These are phyloP conservation scores for Haplographium delicatum DNA, from an alignment of 495 filamentous ascomycete species.

Conservation along the genomic window DNA sequence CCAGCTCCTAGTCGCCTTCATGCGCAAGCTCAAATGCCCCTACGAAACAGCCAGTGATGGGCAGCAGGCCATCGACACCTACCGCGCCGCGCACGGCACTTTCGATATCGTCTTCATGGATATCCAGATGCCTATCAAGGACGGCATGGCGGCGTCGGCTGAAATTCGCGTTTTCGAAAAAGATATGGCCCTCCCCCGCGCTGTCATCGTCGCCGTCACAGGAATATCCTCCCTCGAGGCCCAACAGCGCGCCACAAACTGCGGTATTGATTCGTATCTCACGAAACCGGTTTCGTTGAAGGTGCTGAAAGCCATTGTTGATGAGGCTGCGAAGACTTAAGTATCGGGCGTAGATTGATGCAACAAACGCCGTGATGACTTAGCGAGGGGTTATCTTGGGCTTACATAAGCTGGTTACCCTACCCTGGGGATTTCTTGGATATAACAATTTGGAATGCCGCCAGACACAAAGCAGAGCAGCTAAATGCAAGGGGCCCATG, in stretches of 20 bases:
- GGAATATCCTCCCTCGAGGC: constrained; percentile 55
- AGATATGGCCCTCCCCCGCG: constrained; percentile 24
- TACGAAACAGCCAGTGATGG: constrained; percentile 35
- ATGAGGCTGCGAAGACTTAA: neutral
- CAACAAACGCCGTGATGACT: neutral
- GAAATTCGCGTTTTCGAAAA: constrained; percentile 48
- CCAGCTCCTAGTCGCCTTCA: constrained; percentile 13
- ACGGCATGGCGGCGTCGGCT: constrained; percentile 50
- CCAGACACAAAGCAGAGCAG: too few relatives aligned
- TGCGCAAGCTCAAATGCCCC: constrained; percentile 24
- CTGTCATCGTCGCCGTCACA: constrained; percentile 62
- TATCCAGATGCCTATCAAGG: constrained; percentile 62
- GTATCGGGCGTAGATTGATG: neutral
- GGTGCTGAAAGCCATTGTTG: constrained; percentile 2
- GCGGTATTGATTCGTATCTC: constrained; percentile 59
- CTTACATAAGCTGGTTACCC: too few relatives aligned
- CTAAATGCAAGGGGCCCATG: too few relatives aligned
- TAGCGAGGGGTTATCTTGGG: too few relatives aligned
- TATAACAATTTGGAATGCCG: too few relatives aligned
- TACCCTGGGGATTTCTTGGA: too few relatives aligned
- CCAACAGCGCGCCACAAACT: constrained; percentile 54
- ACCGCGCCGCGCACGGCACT: neutral
- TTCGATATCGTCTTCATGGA: constrained; percentile 55
- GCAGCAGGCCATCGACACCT: constrained; percentile 33
- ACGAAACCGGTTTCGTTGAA: constrained; percentile 56